phyloP scores from a whole-genome alignment of 129 eudicot species.

The Tagetes patula region DNA sequence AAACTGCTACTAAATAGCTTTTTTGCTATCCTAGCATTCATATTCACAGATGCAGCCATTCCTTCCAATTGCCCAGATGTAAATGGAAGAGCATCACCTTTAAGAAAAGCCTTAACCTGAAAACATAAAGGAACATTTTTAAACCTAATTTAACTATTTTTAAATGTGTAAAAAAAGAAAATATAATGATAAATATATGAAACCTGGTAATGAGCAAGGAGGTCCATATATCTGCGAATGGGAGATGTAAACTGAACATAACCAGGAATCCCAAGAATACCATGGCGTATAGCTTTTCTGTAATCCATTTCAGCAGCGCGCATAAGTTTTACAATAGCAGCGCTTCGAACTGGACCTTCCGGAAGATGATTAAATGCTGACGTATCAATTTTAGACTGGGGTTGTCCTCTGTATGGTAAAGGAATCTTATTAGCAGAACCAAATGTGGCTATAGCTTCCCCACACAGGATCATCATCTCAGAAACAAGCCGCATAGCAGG shows the following conservation, averaged over 20 bases:
- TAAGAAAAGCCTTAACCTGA: conserved; percentile 90
- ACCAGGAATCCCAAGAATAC: conserved; percentile 91
- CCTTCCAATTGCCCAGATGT: conserved; percentile 88
- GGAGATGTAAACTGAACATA: conserved; percentile 99
- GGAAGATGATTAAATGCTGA: conserved; percentile 91
- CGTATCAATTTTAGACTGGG: conserved; percentile 70
- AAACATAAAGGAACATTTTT: conserved; percentile 8
- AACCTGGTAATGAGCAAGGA: conserved; percentile 97
- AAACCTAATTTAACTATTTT: not conserved
- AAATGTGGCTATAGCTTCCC: conserved; percentile 87
- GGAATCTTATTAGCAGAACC: conserved; percentile 71
- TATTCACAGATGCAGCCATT: conserved; percentile 65
- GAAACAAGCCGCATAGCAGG: conserved; percentile 96
- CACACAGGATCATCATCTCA: conserved; percentile 98
- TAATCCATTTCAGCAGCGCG: conserved; percentile 97
- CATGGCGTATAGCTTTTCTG: conserved; percentile 88
- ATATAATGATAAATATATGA: not conserved
- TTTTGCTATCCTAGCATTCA: conserved; percentile 61
- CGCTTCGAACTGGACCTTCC: conserved; percentile 89
- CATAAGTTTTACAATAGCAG: conserved; percentile 74
- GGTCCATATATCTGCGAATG: conserved; percentile 96
- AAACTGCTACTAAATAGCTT: conserved; percentile 64
- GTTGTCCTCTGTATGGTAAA: conserved; percentile 91
- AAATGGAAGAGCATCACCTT: conserved; percentile 80
- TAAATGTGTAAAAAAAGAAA: not conserved